Evolutionary conservation across 148 eudicot genomes (phyloP).

Genomic region (Beta vulgaris): DNA sequence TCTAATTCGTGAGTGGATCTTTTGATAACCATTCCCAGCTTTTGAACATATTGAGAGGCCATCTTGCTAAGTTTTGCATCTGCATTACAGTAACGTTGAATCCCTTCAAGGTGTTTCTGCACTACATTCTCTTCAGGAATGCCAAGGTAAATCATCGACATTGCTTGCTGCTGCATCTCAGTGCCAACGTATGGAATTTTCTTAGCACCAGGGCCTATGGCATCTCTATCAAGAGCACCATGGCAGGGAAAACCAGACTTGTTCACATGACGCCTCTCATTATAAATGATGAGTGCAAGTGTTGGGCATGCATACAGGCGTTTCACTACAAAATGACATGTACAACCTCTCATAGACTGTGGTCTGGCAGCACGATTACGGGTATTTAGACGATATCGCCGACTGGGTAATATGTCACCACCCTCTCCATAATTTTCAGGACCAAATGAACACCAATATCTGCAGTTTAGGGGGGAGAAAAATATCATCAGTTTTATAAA

Average conservation of each 20-base stretch:
- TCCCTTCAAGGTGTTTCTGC: slow-evolving; percentile 89
- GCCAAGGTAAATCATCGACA: slow-evolving; percentile 97
- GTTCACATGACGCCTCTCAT: slow-evolving; percentile 80
- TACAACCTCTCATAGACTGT: slow-evolving; percentile 97
- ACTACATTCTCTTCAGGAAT: slow-evolving; percentile 90
- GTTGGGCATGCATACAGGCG: slow-evolving; percentile 85
- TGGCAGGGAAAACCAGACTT: slow-evolving; percentile 90
- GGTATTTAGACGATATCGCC: slow-evolving; percentile 85
- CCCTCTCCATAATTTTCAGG: slow-evolving; percentile 99
- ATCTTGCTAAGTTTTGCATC: slow-evolving; percentile 60
- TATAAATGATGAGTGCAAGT: slow-evolving; percentile 73
- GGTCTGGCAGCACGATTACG: slow-evolving; percentile 98
- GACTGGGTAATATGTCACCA: slow-evolving; percentile 82
- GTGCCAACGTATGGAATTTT: slow-evolving; percentile 75
- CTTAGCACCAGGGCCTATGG: slow-evolving; percentile 97
- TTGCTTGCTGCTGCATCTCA: slow-evolving; percentile 95
- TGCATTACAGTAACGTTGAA: slow-evolving; percentile 78
- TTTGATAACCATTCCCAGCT: slow-evolving; percentile 86
- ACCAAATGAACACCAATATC: slow-evolving; percentile 99
- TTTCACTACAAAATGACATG: slow-evolving; percentile 90
- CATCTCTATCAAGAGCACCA: slow-evolving; percentile 93
- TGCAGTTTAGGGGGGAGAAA: slow-evolving; percentile 25
- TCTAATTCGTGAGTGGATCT: slow-evolving; percentile 92
- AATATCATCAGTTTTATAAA: background rate
- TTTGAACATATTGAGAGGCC: slow-evolving; percentile 94